A percentile compares a stretch with the other conserved stretches of the same genome.
Conservation (phyloP, 2,329 filamentous ascomycete species). For the Pyrenophora seminiperda region DNA sequence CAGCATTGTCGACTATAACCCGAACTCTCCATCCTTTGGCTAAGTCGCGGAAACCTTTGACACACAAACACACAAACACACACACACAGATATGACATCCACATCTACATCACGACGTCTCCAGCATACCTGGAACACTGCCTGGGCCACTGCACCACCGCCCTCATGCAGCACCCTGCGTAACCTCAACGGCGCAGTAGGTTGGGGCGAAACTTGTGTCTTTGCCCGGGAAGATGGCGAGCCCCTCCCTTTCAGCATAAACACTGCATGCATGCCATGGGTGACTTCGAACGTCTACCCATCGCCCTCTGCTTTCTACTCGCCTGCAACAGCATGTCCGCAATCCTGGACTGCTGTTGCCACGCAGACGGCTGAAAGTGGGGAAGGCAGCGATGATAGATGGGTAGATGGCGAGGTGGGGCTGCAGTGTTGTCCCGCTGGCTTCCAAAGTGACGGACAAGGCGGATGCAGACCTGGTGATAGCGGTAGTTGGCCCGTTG, state of each 20-base stretch:
- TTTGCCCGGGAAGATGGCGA: conserved; percentile 76
- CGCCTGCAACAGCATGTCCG: conserved; percentile 32
- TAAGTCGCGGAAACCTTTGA: too few relatives aligned
- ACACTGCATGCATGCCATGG: conserved; percentile 52
- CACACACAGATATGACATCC: conserved; percentile 15
- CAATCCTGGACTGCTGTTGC: conserved; percentile 26
- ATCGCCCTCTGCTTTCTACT: conserved; percentile 24
- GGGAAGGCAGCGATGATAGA: conserved; percentile 8
- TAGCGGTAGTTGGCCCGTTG: conserved; percentile 17
- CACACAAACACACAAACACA: too few relatives aligned
- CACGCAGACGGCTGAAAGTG: conserved; percentile 19
- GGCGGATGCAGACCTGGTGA: conserved; percentile 19
- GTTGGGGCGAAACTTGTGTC: conserved; percentile 85
- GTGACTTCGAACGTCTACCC: conserved; percentile 19
- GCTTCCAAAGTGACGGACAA: conserved; percentile 22
- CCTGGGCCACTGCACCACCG: conserved; percentile 22
- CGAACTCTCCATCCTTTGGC: too few relatives aligned
- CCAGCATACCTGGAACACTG: conserved; percentile 24
- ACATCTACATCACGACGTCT: conserved; percentile 21
- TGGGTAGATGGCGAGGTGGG: conserved; percentile 29
- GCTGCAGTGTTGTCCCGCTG: conserved; percentile 31
- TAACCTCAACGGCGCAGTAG: conserved; percentile 14
- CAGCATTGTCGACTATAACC: neutral
- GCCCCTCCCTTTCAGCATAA: conserved; percentile 77
- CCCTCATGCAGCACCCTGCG: conserved; percentile 27